Base-by-base conservation (phyloP, 1,284 basidiomycete species). In the Bondarzewia mesenterica region DNA sequence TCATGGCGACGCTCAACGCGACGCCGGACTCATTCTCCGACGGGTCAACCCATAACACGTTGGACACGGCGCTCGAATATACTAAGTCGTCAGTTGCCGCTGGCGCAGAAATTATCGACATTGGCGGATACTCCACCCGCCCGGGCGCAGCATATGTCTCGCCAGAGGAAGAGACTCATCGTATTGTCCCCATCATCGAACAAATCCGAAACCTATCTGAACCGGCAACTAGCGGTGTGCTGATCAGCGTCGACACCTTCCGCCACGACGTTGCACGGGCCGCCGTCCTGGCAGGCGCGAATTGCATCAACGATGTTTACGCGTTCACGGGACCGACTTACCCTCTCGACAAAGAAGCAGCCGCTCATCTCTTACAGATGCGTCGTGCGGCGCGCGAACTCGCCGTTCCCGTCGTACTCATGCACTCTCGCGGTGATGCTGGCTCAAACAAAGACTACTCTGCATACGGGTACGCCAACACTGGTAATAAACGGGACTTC, bases 21-120 rank as follows among this genome's bases (percentile, higher is more conserved):
- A 99, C 96, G 0, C 96, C 96, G 1, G 94, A 99, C 67, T 97
- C 93, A 0, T 99, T 99, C 69, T 98, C 94, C 0, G 93, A 98
- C 56, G 93, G 93, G 5, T 77, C 84, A 1, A 64, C 68, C 37
- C 71, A 89, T 59, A 70, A 75, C 54, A 70, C 69, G 0, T 52
- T 80, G 5, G 57, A 70, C 0, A 62, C 69, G 10, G 82, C 80
- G 0, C 57, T 85, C 10, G 54, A 58, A 2, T 87, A 84, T 52
- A 70, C 70, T 0, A 58, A 54, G 1, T 47, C 66, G 2, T 71
- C 82, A 4, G 66, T 82, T 2, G 53, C 63, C 0, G 66, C 67
- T 1, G 85, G 85, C 0, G 85, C 87, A 0, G 77, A 83, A 52
- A 88, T 99, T 46, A 70, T 99, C 50, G 95, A 99, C 62, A 75